Percentiles rank a stretch among this genome's conserved stretches.
phyloP scores from a whole-genome alignment of 345 rosid genomes.

The Laguncularia racemosa region DNA sequence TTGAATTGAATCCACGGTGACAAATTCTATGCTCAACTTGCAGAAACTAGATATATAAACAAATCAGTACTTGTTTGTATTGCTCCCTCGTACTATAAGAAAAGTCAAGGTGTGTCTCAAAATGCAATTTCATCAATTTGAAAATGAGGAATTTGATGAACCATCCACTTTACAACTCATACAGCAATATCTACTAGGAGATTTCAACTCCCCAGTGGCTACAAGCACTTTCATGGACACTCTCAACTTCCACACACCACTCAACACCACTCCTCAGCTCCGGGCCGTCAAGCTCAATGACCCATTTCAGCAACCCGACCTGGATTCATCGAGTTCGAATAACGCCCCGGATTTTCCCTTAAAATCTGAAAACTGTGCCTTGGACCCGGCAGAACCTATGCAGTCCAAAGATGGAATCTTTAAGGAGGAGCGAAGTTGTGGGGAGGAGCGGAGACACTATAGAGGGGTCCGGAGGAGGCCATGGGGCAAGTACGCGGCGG shows the following conservation, averaged over 20 bases:
- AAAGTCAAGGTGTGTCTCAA: no score
- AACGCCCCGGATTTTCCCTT: slow-evolving; percentile 14
- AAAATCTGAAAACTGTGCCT: slow-evolving; percentile 10
- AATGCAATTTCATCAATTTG: no score
- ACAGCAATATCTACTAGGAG: slow-evolving; percentile 49
- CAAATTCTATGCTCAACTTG: no score
- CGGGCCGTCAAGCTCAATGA: slow-evolving; percentile 25
- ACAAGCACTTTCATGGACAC: background rate
- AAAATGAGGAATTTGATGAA: slow-evolving; percentile 19
- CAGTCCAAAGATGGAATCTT: background rate
- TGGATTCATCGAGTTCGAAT: slow-evolving; percentile 26
- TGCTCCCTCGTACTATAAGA: no score
- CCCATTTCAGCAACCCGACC: slow-evolving; percentile 24
- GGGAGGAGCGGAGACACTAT: slow-evolving; percentile 42
- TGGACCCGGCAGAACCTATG: background rate
- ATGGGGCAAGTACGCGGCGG: slow-evolving; percentile 95
- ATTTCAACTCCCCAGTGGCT: slow-evolving; percentile 18
- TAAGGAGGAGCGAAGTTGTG: background rate
- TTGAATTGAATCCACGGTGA: no score
- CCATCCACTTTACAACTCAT: slow-evolving; percentile 32
- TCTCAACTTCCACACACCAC: slow-evolving; percentile 18
- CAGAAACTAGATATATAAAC: no score
- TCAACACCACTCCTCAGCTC: slow-evolving; percentile 17
- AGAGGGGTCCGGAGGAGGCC: slow-evolving; percentile 91
- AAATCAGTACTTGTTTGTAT: no score